A percentile compares a stretch with the other conserved stretches of the same genome.
These are phyloP conservation scores for Marasmius tenuissimus DNA, from an alignment of 1,284 basidiomycete species.

Conservation along the genomic window DNA sequence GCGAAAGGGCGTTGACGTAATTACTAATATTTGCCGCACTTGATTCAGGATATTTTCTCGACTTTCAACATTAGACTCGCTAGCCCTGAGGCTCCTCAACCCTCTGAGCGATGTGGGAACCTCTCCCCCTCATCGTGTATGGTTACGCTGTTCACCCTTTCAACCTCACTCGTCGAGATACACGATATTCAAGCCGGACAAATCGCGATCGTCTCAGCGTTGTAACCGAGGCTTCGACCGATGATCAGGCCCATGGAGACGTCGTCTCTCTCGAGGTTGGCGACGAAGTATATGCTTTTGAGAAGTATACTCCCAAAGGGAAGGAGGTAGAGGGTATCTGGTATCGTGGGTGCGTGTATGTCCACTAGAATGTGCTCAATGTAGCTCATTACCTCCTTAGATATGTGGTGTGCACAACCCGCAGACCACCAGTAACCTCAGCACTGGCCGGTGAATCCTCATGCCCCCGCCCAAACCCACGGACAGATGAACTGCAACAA, in stretches of 20 bases:
- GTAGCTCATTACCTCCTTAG: slow-evolving; percentile 36
- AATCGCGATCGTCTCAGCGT: slow-evolving; percentile 53
- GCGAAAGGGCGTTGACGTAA: slow-evolving; percentile 14
- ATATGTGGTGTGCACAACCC: slow-evolving; percentile 86
- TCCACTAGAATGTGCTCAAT: slow-evolving; percentile 4
- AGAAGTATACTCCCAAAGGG: slow-evolving; percentile 75
- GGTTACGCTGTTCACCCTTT: slow-evolving; percentile 83
- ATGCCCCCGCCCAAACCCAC: slow-evolving; percentile 50
- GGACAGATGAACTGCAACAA: slow-evolving; percentile 75
- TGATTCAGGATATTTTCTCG: neutral
- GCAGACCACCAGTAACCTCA: slow-evolving; percentile 69
- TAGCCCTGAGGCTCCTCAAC: slow-evolving; percentile 1
- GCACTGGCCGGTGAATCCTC: slow-evolving; percentile 55
- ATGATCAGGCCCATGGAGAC: slow-evolving; percentile 68
- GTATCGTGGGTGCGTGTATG: slow-evolving; percentile 80
- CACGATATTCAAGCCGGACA: slow-evolving; percentile 59
- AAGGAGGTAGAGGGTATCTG: slow-evolving; percentile 79
- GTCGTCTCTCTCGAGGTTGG: slow-evolving; percentile 87
- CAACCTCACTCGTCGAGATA: slow-evolving; percentile 70
- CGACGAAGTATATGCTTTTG: slow-evolving; percentile 96
- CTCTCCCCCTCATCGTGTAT: slow-evolving; percentile 77
- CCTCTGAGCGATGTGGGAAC: slow-evolving; percentile 60
- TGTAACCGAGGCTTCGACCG: slow-evolving; percentile 67
- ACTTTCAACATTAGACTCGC: slow-evolving; percentile 6
- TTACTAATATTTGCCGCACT: slow-evolving; percentile 1